Evolutionary conservation across 495 filamentous ascomycete genomes (phyloP).

Genomic region (Parathielavia hyrcaniae): DNA sequence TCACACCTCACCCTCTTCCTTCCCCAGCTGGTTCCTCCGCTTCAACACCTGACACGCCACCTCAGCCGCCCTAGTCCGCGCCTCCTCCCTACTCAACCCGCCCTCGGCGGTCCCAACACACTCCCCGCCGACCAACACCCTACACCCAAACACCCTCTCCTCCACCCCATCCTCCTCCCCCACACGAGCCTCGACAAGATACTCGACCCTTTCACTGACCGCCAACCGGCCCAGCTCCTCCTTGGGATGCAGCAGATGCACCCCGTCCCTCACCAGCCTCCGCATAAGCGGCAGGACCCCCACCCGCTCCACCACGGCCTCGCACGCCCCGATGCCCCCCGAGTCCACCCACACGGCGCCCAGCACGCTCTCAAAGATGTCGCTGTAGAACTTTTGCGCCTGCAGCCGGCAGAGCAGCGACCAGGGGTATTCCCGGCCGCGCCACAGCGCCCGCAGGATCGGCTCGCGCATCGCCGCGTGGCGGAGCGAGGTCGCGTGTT

Average conservation of each 20-base stretch:
- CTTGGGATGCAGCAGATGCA: slow-evolving; percentile 69
- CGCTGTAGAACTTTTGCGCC: slow-evolving; percentile 76
- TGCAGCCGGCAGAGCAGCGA: slow-evolving; percentile 55
- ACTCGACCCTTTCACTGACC: slow-evolving; percentile 46
- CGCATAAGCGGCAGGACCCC: slow-evolving; percentile 60
- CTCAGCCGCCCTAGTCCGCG: slow-evolving; percentile 52
- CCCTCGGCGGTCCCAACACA: slow-evolving; percentile 42
- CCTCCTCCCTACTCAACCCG: slow-evolving; percentile 48
- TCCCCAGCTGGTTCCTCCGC: slow-evolving; percentile 1
- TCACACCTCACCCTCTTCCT: neutral
- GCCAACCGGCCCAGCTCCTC: slow-evolving; percentile 58
- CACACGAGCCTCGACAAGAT: slow-evolving; percentile 30
- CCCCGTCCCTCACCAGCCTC: slow-evolving; percentile 51
- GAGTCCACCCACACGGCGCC: slow-evolving; percentile 86
- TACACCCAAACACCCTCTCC: slow-evolving; percentile 40
- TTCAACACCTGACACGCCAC: slow-evolving; percentile 36
- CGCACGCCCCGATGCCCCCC: slow-evolving; percentile 52
- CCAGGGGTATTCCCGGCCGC: slow-evolving; percentile 65
- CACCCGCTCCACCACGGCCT: slow-evolving; percentile 52
- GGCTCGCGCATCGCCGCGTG: slow-evolving; percentile 44
- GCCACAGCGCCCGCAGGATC: slow-evolving; percentile 42
- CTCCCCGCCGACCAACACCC: slow-evolving; percentile 46
- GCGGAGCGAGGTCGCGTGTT: slow-evolving; percentile 41
- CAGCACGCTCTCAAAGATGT: slow-evolving; percentile 73
- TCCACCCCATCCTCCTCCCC: slow-evolving; percentile 11